phyloP scores from a whole-genome alignment of 1,139 yeast genomes.

The Trichomonascaceae sp. region DNA sequence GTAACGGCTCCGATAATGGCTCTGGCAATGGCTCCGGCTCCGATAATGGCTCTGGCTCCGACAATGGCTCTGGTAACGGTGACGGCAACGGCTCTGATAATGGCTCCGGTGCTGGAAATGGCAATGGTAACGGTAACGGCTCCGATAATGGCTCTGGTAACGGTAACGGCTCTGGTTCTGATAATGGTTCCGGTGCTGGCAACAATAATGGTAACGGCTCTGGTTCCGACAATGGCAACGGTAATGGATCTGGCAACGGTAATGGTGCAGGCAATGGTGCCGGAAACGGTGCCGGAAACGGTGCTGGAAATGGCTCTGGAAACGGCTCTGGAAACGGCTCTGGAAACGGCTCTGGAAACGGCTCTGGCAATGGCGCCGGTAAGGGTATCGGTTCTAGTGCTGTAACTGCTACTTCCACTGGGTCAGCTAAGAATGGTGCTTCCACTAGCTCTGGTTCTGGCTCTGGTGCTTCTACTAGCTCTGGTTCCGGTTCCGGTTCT shows the following conservation, averaged over 20 bases:
- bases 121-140: neutral
- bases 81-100: neutral
- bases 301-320: neutral
- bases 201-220: neutral
- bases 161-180: conserved; percentile 24
- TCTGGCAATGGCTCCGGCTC: conserved; percentile 24
- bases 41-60: conserved; percentile 9
- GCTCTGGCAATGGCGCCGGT: neutral
- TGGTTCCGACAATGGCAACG: neutral
- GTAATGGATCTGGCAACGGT: neutral
- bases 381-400: neutral
- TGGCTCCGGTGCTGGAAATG: neutral
- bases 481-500: conserved; percentile 15
- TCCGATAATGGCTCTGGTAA: neutral
- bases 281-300: conserved; percentile 12
- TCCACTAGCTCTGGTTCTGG: conserved; percentile 13
- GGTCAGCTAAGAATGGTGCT: neutral
- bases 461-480: conserved; percentile 15
- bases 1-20: conserved; percentile 20
- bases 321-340: neutral
- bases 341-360: neutral
- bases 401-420: too few relatives aligned
- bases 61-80: conserved; percentile 10
- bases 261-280: conserved; percentile 17
- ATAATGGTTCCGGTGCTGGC: conserved; percentile 14